Conservation (phyloP, 148 eudicot species). For the Silene uniflora region DNA sequence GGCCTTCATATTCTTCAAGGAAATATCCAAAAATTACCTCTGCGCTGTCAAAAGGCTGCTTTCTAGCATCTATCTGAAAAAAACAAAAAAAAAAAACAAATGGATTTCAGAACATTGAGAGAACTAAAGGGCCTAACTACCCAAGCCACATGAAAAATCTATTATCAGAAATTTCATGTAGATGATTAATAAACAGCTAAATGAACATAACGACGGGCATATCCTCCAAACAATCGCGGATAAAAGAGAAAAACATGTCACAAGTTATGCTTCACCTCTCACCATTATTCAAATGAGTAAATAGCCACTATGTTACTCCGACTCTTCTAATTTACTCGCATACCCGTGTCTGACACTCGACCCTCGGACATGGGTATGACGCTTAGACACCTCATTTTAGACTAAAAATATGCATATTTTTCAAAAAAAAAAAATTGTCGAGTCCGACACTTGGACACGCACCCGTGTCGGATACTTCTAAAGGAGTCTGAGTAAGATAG, state of each 20-base stretch:
- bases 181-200: not conserved
- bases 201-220: constrained; percentile 3
- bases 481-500: too few relatives aligned
- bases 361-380: too few relatives aligned
- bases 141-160: too few relatives aligned
- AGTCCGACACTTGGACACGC: too few relatives aligned
- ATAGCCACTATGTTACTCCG: too few relatives aligned
- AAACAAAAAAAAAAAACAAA: constrained; percentile 4
- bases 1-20: not conserved
- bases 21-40: constrained; percentile 39
- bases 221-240: not conserved
- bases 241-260: not conserved
- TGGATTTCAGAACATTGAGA: not conserved
- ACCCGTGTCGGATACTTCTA: too few relatives aligned
- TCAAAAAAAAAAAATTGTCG: too few relatives aligned
- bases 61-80: constrained; percentile 62
- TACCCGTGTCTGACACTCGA: too few relatives aligned
- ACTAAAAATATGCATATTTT: too few relatives aligned
- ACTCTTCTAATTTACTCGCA: too few relatives aligned
- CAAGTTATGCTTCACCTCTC: not conserved
- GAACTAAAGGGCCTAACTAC: not conserved
- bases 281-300: too few relatives aligned
- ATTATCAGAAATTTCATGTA: not conserved
- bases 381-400: too few relatives aligned
- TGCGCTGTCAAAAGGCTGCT: constrained; percentile 48